Conservation (phyloP, 352 stramenopile genomes). For the Pilasporangium apinafurcum region DNA sequence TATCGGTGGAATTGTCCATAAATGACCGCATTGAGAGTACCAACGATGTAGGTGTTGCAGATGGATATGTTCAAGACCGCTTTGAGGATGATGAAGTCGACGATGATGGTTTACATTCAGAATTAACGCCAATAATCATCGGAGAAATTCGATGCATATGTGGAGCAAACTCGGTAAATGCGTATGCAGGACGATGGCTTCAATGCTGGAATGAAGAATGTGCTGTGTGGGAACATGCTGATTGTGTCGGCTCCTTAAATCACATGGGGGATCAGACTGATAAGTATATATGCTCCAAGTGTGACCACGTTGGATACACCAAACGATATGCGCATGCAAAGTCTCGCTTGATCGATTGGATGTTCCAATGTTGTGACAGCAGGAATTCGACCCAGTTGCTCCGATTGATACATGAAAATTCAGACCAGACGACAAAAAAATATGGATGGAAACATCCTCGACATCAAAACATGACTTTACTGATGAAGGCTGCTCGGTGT, state of each 20-base stretch:
- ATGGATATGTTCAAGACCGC: no score
- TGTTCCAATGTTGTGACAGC: conserved; percentile 66
- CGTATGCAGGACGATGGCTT: conserved; percentile 59
- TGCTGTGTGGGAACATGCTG: conserved; percentile 59
- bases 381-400: conserved; percentile 46
- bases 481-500: conserved; percentile 44
- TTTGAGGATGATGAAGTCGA: conserved; percentile 35
- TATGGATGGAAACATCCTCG: conserved; percentile 25
- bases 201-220: conserved; percentile 65
- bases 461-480: conserved; percentile 24
- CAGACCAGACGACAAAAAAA: conserved; percentile 11
- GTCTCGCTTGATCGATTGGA: conserved; percentile 31
- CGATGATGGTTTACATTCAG: conserved; percentile 11
- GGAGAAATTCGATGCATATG: conserved; percentile 57
- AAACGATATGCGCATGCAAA: conserved; percentile 18
- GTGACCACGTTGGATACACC: conserved; percentile 26
- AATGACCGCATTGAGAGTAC: no score
- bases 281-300: conserved; percentile 45
- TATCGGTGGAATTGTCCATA: background rate
- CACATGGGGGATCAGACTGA: conserved; percentile 6
- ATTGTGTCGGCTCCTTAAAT: conserved; percentile 54
- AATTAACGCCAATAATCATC: conserved; percentile 7
- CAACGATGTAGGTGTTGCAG: no score
- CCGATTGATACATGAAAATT: conserved; percentile 28
- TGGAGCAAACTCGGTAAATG: conserved; percentile 28